Evolutionary conservation across 164 flowering plant genomes (phyloP).

Genomic region (Akebia trifoliata): DNA sequence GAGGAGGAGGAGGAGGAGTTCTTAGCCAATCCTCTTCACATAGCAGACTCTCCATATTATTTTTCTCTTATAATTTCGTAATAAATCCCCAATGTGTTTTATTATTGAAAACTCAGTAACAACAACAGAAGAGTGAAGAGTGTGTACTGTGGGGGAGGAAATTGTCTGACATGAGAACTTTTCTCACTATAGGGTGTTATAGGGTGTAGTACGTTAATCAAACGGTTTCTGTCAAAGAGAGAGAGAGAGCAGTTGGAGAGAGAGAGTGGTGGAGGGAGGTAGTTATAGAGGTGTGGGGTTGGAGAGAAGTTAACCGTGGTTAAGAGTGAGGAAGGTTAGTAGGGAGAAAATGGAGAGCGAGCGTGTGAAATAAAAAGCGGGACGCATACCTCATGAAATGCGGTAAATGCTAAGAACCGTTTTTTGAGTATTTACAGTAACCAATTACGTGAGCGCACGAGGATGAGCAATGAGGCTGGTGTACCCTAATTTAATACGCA

Average conservation of each 20-base stretch:
- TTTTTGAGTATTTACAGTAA: slow-evolving; percentile 16
- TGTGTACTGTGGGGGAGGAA: too few relatives aligned
- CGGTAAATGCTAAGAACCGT: slow-evolving; percentile 30
- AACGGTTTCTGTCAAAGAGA: background rate
- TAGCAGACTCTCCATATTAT: slow-evolving; percentile 34
- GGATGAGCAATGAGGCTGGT: too few relatives aligned
- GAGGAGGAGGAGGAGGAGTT: slow-evolving; percentile 11
- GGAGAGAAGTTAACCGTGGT: background rate
- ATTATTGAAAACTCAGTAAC: too few relatives aligned
- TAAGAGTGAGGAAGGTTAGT: background rate
- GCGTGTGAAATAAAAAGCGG: slow-evolving; percentile 14
- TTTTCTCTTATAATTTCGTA: background rate
- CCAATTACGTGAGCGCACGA: slow-evolving; percentile 45
- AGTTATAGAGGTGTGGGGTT: background rate
- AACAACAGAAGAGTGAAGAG: too few relatives aligned
- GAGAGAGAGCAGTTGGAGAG: background rate
- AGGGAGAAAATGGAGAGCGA: background rate
- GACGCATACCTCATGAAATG: slow-evolving; percentile 32
- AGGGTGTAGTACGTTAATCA: background rate
- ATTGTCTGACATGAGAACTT: too few relatives aligned
- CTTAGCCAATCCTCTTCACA: slow-evolving; percentile 53
- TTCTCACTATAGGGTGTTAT: background rate
- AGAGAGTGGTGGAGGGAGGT: background rate
- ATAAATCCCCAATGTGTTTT: too few relatives aligned
- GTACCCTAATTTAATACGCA: too few relatives aligned